A percentile compares a stretch with the other conserved stretches of the same genome.
These are phyloP conservation scores for Trichopus zeylanicus DNA, from an alignment of 116 monocot species.

Conservation along the genomic window DNA sequence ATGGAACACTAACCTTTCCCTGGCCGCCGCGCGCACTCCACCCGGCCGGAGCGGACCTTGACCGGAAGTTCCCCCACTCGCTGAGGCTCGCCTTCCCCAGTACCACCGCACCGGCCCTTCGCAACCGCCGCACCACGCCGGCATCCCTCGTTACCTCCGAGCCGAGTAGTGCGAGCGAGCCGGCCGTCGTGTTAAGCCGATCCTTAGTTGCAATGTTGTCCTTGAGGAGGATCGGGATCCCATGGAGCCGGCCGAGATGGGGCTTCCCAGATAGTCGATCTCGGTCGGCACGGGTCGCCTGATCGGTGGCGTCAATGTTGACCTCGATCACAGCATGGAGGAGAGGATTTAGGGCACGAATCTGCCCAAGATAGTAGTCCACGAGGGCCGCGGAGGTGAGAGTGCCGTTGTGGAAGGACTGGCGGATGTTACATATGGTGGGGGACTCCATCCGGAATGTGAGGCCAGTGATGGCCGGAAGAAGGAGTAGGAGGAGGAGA, in stretches of 20 bases:
- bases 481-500: constrained; percentile 1
- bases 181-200: constrained; percentile 67
- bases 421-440: constrained; percentile 41
- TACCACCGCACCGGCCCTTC: constrained; percentile 42
- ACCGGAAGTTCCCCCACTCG: constrained; percentile 48
- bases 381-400: constrained; percentile 34
- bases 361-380: constrained; percentile 29
- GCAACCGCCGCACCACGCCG: constrained; percentile 31
- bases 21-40: constrained; percentile 59
- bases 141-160: constrained; percentile 47
- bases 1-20: constrained; percentile 15
- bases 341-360: constrained; percentile 33
- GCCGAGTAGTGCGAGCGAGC: constrained; percentile 62
- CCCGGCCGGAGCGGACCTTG: constrained; percentile 12
- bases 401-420: constrained; percentile 17
- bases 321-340: constrained; percentile 61
- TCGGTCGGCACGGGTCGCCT: neutral
- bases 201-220: constrained; percentile 60
- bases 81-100: constrained; percentile 49
- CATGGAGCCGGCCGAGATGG: constrained; percentile 26
- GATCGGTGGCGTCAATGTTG: constrained; percentile 49
- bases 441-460: constrained; percentile 35
- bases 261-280: no score
- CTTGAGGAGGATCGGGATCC: constrained; percentile 67
- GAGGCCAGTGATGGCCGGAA: neutral